Base-by-base conservation (phyloP, 2,329 filamentous ascomycete species). In the Hortaea werneckii region DNA sequence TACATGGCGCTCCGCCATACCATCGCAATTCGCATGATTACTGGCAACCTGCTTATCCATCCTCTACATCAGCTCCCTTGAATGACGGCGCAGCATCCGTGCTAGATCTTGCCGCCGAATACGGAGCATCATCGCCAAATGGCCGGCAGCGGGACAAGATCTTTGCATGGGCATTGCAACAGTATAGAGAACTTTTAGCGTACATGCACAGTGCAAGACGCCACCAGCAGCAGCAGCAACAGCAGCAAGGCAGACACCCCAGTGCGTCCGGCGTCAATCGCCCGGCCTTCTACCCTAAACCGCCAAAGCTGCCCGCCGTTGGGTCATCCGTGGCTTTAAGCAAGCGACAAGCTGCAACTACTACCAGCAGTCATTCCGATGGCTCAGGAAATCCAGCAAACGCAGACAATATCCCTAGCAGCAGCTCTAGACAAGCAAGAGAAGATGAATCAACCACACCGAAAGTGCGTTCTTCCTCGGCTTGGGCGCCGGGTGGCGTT, bases 201-300 rank as follows among this genome's bases (percentile, higher is more conserved):
- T 72, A 65, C 54, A 62, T 74, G 5, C 69, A 74, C 47, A 67
- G 69, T 27, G 69, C 67, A 4, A 59, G 68, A 13, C 69, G 67
- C 41, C n/a, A n/a, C n/a, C n/a, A n/a, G n/a, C n/a, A n/a, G n/a
- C n/a, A n/a, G n/a, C n/a, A n/a, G n/a, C 57, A 61, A 27, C 64
- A 62, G 46, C 58, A 65, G 28, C 62, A 67, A 7, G 50, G 56
- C 54, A 48, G 61, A 52, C 45, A 73, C 46, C 55, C 60, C 6
- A 67, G 69, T 45, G 66, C 65, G 20, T 56, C 57, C 20, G 65
- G 68, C 20, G 50, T 67, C 26, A 56, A 68, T 38, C 74, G 77
- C 54, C 77, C 77, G 3, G 74, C 70, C 48, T 79, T 81, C 42
- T 82, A 77, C 46, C 78, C 78, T 0, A 79, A 75, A 54, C 78